These are phyloP conservation scores for Tuber melanosporum DNA, from an alignment of 495 filamentous ascomycete species.

Conservation along the genomic window DNA sequence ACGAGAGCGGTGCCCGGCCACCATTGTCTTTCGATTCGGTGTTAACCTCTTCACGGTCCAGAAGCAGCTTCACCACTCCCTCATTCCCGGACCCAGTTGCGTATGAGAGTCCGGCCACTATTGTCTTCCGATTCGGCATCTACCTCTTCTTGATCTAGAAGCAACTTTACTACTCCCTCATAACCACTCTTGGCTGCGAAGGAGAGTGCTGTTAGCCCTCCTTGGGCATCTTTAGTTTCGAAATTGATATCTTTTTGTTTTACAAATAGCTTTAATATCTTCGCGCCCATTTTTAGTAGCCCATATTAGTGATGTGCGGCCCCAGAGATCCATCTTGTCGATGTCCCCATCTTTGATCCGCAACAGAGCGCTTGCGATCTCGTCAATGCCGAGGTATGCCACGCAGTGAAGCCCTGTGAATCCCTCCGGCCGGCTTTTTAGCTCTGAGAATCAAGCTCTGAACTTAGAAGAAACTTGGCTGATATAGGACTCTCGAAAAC, in stretches of 20 bases:
- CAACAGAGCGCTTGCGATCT: not conserved
- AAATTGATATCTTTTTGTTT: constrained; percentile 13
- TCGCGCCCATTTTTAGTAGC: constrained; percentile 40
- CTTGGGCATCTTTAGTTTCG: constrained; percentile 20
- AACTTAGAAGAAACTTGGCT: not conserved
- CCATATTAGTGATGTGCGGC: constrained; percentile 31
- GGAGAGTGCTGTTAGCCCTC: constrained; percentile 43
- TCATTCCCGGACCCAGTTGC: constrained; percentile 40
- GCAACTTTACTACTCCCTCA: constrained; percentile 38
- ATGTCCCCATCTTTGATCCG: not conserved
- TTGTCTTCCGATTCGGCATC: constrained; percentile 13
- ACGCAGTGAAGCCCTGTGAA: not conserved
- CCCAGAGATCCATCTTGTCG: not conserved
- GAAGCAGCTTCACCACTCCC: constrained; percentile 37
- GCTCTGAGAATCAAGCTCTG: too few relatives aligned
- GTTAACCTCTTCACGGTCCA: constrained; percentile 17
- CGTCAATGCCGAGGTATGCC: not conserved
- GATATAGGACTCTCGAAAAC: not conserved
- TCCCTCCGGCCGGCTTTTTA: not conserved
- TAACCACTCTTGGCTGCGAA: constrained; percentile 44
- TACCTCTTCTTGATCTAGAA: constrained; percentile 10
- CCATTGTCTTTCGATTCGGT: not conserved
- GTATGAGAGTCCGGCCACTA: constrained; percentile 21
- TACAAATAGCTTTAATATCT: constrained; percentile 39
- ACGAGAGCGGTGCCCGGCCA: too few relatives aligned